These are phyloP conservation scores for Dianthus caryophyllus DNA, from an alignment of 148 eudicot species.

Conservation along the genomic window DNA sequence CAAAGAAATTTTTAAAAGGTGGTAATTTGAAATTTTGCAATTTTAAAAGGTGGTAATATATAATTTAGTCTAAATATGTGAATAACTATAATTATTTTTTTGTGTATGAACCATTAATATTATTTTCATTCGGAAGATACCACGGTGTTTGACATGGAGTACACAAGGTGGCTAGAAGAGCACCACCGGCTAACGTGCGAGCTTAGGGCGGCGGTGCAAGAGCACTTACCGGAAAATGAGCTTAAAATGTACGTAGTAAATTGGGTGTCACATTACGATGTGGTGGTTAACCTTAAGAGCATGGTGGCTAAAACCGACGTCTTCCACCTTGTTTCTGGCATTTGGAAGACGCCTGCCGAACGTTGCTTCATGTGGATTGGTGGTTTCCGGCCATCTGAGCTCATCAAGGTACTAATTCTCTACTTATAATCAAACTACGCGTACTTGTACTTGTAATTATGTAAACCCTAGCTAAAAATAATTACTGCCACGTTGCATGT, in stretches of 20 bases:
- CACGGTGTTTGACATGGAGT: slow-evolving; percentile 81
- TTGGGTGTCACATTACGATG: slow-evolving; percentile 70
- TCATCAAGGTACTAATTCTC: slow-evolving; percentile 58
- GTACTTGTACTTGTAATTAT: too few relatives aligned
- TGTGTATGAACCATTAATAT: too few relatives aligned
- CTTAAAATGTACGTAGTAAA: slow-evolving; percentile 70
- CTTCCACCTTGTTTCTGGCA: slow-evolving; percentile 84
- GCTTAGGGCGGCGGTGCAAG: slow-evolving; percentile 81
- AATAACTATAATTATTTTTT: too few relatives aligned
- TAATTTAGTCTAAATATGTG: too few relatives aligned
- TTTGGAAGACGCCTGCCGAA: slow-evolving; percentile 95
- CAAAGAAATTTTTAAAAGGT: too few relatives aligned
- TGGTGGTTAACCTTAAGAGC: slow-evolving; percentile 65
- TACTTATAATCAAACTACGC: too few relatives aligned
- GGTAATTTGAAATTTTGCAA: too few relatives aligned
- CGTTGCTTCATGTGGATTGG: slow-evolving; percentile 99
- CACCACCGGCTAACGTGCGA: slow-evolving; percentile 77
- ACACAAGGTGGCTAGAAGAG: slow-evolving; percentile 85
- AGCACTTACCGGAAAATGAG: slow-evolving; percentile 79
- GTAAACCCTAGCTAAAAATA: slow-evolving; percentile 10
- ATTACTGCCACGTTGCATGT: background rate
- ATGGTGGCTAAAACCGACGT: slow-evolving; percentile 68
- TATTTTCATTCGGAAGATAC: slow-evolving; percentile 31
- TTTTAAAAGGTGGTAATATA: too few relatives aligned
- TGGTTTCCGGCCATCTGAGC: slow-evolving; percentile 87